Evolutionary conservation across 768 basidiomycete species (phyloP).

Genomic region (Hypholoma fasciculare): DNA sequence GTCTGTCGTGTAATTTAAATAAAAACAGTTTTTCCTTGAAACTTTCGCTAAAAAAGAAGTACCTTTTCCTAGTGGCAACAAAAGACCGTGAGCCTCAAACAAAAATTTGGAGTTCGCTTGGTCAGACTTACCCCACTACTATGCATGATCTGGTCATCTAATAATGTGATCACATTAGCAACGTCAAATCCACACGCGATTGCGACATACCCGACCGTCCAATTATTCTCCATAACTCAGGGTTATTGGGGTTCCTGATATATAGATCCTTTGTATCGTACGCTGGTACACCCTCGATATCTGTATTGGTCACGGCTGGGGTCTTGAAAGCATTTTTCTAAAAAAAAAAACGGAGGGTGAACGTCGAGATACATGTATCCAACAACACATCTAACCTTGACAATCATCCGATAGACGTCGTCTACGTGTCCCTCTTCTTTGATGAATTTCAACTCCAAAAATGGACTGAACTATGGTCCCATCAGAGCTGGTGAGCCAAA

Average conservation of each 20-base stretch:
- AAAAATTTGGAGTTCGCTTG: too few relatives aligned
- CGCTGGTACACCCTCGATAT: slow-evolving; percentile 1
- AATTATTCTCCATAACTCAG: background rate
- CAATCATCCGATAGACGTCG: background rate
- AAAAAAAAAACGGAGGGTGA: too few relatives aligned
- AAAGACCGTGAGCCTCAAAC: too few relatives aligned
- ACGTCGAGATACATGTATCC: too few relatives aligned
- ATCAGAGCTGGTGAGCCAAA: too few relatives aligned
- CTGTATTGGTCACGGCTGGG: background rate
- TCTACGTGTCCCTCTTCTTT: background rate
- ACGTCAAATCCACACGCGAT: background rate
- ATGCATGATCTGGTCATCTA: slow-evolving; percentile 8
- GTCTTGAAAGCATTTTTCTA: slow-evolving; percentile 2
- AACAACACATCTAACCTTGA: background rate
- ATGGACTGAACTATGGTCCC: background rate
- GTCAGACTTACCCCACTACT: slow-evolving; percentile 1
- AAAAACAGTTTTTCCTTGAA: too few relatives aligned
- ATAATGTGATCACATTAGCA: background rate
- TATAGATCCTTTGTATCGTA: slow-evolving; percentile 3
- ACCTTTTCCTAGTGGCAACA: slow-evolving; percentile 1
- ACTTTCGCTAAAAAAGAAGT: too few relatives aligned
- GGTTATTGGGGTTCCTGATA: slow-evolving; percentile 1
- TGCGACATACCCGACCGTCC: slow-evolving; percentile 1
- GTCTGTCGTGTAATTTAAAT: background rate
- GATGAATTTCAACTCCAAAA: slow-evolving; percentile 3